These are phyloP conservation scores for Erodium moschatum DNA, from an alignment of 441 rosid species.

Conservation along the genomic window DNA sequence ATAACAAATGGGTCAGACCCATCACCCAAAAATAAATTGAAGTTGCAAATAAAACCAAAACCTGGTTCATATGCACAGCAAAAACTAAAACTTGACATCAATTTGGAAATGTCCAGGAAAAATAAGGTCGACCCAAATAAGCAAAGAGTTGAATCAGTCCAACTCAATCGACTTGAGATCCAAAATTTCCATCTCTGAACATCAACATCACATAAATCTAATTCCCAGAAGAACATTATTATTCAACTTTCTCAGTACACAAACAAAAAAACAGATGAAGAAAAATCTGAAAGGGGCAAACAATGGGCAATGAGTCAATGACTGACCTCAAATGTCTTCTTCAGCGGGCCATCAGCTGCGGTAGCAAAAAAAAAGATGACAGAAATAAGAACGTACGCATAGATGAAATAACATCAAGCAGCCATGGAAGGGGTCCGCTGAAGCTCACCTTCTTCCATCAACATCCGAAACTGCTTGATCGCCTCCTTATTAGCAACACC, in stretches of 20 bases:
- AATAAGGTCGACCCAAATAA: not conserved
- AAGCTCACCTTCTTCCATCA: conserved; percentile 63
- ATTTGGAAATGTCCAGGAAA: not conserved
- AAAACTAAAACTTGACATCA: not conserved
- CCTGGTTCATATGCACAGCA: conserved; percentile 19
- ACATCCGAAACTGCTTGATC: conserved; percentile 51
- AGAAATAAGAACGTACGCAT: not conserved
- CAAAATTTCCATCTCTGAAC: not conserved
- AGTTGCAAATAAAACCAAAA: no score
- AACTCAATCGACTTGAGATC: conserved; percentile 5
- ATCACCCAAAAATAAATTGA: no score
- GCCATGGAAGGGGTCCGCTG: conserved; percentile 15
- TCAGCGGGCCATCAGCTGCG: conserved; percentile 66
- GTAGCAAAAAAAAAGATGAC: conserved; percentile 14
- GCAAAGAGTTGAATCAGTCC: conserved; percentile 2
- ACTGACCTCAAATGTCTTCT: conserved; percentile 61
- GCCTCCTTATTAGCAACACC: conserved; percentile 52
- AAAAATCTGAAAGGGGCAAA: conserved; percentile 11
- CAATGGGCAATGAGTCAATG: conserved; percentile 8
- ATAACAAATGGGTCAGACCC: no score
- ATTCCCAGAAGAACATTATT: not conserved
- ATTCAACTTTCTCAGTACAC: not conserved
- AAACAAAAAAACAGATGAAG: conserved; percentile 20
- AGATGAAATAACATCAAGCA: conserved; percentile 20
- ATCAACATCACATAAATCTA: not conserved